Conservation (phyloP, 139 green algal species). For the Deuterostichococcus epilithicus region DNA sequence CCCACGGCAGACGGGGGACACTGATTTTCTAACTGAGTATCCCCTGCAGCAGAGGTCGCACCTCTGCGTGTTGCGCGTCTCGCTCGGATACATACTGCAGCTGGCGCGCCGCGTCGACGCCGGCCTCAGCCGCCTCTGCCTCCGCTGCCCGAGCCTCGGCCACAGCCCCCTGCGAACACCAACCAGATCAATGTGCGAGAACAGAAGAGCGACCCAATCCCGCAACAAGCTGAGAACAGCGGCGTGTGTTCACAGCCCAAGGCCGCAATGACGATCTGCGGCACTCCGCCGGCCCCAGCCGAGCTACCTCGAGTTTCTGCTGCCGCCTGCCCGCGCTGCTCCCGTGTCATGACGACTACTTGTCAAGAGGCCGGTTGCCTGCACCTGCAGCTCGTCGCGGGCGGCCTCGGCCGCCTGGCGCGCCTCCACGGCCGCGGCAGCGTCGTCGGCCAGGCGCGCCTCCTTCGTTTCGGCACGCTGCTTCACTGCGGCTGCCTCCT, state of each 20-base stretch:
- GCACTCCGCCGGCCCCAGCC: no score
- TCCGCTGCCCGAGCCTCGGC: not conserved
- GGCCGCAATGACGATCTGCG: no score
- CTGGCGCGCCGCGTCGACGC: conserved; percentile 18
- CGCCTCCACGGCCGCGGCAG: conserved; percentile 1
- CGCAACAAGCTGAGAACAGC: no score
- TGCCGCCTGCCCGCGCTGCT: no score
- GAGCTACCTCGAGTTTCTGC: no score
- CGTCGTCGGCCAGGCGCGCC: conserved; percentile 14
- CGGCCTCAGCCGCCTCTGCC: not conserved
- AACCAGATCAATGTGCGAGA: no score
- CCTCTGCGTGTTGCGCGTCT: conserved; percentile 5
- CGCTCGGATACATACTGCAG: conserved; percentile 18
- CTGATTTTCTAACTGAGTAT: no score
- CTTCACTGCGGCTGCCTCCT: conserved; percentile 22
- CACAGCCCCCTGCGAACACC: not conserved
- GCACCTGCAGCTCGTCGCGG: not conserved
- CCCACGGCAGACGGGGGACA: no score
- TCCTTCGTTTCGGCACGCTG: conserved; percentile 20
- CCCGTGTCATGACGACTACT: no score
- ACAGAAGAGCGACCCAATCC: no score
- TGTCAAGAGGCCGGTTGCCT: no score
- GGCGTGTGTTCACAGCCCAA: no score
- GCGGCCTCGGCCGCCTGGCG: not conserved
- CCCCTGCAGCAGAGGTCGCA: conserved; percentile 3